These are phyloP conservation scores for Ogataea methylovora DNA, from an alignment of 805 yeast species.

Conservation along the genomic window DNA sequence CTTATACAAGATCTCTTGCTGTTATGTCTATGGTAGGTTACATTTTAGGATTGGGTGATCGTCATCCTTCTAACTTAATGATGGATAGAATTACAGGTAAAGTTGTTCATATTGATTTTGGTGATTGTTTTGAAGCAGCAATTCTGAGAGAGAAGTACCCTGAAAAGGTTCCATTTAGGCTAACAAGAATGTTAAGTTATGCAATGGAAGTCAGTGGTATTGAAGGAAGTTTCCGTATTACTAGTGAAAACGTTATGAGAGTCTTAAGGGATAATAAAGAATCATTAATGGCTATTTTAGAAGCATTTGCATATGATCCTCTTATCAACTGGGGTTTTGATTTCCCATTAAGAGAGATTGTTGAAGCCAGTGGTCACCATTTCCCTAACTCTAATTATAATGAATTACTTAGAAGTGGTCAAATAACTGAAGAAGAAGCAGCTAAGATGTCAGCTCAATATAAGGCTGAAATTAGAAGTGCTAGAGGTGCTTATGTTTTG, in stretches of 20 bases:
- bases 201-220: slow-evolving; percentile 99
- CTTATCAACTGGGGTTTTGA: slow-evolving; percentile 98
- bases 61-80: slow-evolving; percentile 97
- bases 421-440: slow-evolving; percentile 73
- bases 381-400: slow-evolving; percentile 63
- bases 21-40: slow-evolving; percentile 99
- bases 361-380: slow-evolving; percentile 64
- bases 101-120: slow-evolving; percentile 95
- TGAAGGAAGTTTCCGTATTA: slow-evolving; percentile 93
- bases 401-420: slow-evolving; percentile 63
- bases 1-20: slow-evolving; percentile 91
- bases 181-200: slow-evolving; percentile 93
- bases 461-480: slow-evolving; percentile 68
- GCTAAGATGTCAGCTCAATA: slow-evolving; percentile 62
- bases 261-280: slow-evolving; percentile 91
- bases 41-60: slow-evolving; percentile 91
- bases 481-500: slow-evolving; percentile 85
- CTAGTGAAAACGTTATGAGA: slow-evolving; percentile 96
- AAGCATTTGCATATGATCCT: slow-evolving; percentile 98
- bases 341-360: slow-evolving; percentile 72
- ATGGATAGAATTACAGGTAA: slow-evolving; percentile 91
- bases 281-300: slow-evolving; percentile 94
- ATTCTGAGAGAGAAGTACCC: slow-evolving; percentile 94
- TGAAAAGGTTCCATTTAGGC: slow-evolving; percentile 94
- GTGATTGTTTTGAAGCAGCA: slow-evolving; percentile 99